Evolutionary conservation across 257 asterid species (phyloP).

Genomic region (Anisodus tanguticus): DNA sequence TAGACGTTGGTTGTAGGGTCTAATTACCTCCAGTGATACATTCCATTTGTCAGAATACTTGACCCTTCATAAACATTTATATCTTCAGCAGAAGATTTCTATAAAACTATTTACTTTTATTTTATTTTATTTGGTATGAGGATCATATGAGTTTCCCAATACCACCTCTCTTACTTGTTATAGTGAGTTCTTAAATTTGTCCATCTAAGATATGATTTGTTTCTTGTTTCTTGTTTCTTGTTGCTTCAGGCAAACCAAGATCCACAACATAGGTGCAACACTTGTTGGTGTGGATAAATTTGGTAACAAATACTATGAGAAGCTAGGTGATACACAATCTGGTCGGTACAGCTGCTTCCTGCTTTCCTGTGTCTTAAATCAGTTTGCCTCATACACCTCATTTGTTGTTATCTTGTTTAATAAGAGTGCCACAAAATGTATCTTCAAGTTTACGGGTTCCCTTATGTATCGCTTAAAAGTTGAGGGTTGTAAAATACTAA

Average conservation of each 20-base stretch:
- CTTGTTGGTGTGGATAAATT: conserved; percentile 86
- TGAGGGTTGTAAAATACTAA: neutral
- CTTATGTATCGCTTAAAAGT: neutral
- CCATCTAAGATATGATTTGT: conserved; percentile 16
- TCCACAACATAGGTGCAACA: conserved; percentile 92
- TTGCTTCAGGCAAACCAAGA: conserved; percentile 79
- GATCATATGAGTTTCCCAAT: neutral
- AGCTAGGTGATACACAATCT: conserved; percentile 79
- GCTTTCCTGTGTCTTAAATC: conserved; percentile 11
- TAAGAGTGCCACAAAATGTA: neutral
- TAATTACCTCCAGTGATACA: neutral
- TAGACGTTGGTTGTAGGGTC: neutral
- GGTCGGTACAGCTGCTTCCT: conserved; percentile 56
- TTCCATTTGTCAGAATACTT: neutral
- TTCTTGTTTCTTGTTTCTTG: neutral
- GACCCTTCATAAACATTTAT: neutral
- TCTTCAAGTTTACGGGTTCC: neutral
- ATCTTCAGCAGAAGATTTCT: neutral
- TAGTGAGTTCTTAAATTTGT: conserved; percentile 1
- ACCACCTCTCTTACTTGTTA: neutral
- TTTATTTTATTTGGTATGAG: neutral
- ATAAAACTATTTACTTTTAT: neutral
- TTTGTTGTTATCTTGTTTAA: conserved; percentile 12
- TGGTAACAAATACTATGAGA: conserved; percentile 94
- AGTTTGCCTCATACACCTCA: neutral